These are phyloP conservation scores for Vitis labrusca DNA, from an alignment of 164 flowering plant species.

Conservation along the genomic window DNA sequence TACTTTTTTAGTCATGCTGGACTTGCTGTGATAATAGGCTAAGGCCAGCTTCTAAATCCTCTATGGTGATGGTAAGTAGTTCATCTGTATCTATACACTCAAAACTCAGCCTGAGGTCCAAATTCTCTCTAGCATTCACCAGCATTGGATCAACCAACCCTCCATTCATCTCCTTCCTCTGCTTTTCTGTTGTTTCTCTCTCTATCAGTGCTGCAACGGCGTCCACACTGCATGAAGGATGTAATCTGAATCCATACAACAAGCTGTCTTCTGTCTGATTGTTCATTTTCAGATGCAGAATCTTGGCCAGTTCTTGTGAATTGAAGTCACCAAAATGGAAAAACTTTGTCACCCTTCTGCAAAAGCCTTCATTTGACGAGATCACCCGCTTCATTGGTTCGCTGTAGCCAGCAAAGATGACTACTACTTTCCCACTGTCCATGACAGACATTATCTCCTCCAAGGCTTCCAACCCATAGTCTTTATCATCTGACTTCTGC, in stretches of 20 bases:
- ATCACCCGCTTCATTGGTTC: conserved; percentile 95
- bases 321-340: conserved; percentile 80
- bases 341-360: conserved; percentile 94
- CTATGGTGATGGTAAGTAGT: conserved; percentile 69
- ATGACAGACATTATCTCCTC: conserved; percentile 99
- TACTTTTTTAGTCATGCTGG: background rate
- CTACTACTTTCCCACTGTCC: conserved; percentile 94
- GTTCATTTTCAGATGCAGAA: conserved; percentile 80
- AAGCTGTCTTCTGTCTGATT: conserved; percentile 53
- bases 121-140: conserved; percentile 81
- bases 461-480: conserved; percentile 92
- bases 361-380: conserved; percentile 85
- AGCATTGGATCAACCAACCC: conserved; percentile 86
- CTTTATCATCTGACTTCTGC: conserved; percentile 96
- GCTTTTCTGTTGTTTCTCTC: conserved; percentile 69
- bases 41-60: conserved; percentile 80
- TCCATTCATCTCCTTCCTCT: conserved; percentile 89
- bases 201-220: conserved; percentile 58
- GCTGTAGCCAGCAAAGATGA: conserved; percentile 94
- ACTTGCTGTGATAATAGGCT: conserved; percentile 43
- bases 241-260: conserved; percentile 81
- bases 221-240: conserved; percentile 64
- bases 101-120: conserved; percentile 82
- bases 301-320: conserved; percentile 69
- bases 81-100: conserved; percentile 67